Evolutionary conservation across 139 green algal genomes (phyloP), one percentile per base, ranked within the genome.

Genomic region (Micromonas commoda): DNA sequence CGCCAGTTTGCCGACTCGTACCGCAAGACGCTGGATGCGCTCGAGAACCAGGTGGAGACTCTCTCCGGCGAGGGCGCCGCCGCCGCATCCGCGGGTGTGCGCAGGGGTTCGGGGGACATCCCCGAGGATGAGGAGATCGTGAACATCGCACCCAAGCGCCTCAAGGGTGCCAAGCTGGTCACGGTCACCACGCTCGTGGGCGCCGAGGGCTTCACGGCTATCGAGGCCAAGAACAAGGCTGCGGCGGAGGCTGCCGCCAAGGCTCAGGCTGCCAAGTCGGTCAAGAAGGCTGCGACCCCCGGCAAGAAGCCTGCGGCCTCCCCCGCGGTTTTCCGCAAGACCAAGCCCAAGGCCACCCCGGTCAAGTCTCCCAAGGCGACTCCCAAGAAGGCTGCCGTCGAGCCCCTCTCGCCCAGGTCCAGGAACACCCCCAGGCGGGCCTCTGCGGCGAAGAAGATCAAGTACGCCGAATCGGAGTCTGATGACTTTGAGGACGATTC

Each of bases 1-100:
- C 75, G 75, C 29, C 76, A 81, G 35, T 81, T 81, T 65, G 23
- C 64, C 19, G 35, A 26, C 2, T 37, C 34, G 28, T 81, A 81
- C 65, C 32, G 39, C 21, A 35, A 69, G 2, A 31, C 64, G 1
- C 0, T 81, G 16, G 29, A 33, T 29, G 20, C 23, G 45, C 35
- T 81, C 3, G 76, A 66, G 39, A 51, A 34, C 20, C 76, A 69
- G 28, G 3, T 72, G 3, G 53, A 63, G 29, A 20, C 24, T 38
- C 53, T 79, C 9, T n/a, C 38, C 19, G 29, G 29, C 21, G 21
- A 35, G 51, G 6, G 21, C 31, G 71, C 51, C 38, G 31, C 32
- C 4, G 39, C 37, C 13, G n/a, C n/a, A n/a, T n/a, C 54, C 57
- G 53, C 38, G 54, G 20, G 53, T 13, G 38, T 73, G 3, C 60